Percentiles rank a stretch among this genome's conserved stretches.
Evolutionary conservation across 2,329 filamentous ascomycete genomes (phyloP).

Genomic region (Periconia sp.): DNA sequence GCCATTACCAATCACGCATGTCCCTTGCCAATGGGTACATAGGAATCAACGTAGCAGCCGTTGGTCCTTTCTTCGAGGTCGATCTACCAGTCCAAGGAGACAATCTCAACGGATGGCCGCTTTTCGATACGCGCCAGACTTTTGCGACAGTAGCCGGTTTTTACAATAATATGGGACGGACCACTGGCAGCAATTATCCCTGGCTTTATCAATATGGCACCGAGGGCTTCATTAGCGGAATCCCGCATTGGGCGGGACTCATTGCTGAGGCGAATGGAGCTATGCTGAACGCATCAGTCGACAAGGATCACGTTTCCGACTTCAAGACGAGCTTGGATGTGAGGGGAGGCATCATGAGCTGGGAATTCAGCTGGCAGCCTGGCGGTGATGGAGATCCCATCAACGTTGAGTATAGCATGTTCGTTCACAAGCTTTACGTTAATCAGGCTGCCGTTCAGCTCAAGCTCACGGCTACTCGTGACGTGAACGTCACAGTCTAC

Average conservation of each 20-base stretch:
- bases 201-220: constrained; percentile 74
- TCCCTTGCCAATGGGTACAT: constrained; percentile 64
- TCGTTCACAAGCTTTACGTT: constrained; percentile 67
- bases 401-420: constrained; percentile 68
- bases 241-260: constrained; percentile 72
- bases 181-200: constrained; percentile 67
- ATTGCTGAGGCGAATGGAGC: constrained; percentile 61
- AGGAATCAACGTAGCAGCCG: constrained; percentile 67
- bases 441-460: constrained; percentile 68
- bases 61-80: constrained; percentile 67
- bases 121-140: constrained; percentile 67
- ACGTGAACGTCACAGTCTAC: constrained; percentile 64
- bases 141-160: constrained; percentile 74
- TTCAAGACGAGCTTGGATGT: constrained; percentile 69
- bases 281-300: constrained; percentile 66
- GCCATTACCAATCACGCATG: constrained; percentile 66
- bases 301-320: constrained; percentile 63
- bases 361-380: constrained; percentile 72
- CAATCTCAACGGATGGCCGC: constrained; percentile 70
- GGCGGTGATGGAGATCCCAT: constrained; percentile 54
- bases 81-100: constrained; percentile 59
- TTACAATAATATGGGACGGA: constrained; percentile 65
- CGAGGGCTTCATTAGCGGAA: constrained; percentile 73
- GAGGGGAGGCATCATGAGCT: constrained; percentile 66
- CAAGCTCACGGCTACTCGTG: constrained; percentile 61